Percentiles rank a stretch among this genome's conserved stretches.
phyloP scores from a whole-genome alignment of 2,329 filamentous ascomycete genomes.

The Mycosphaerella arachidis region DNA sequence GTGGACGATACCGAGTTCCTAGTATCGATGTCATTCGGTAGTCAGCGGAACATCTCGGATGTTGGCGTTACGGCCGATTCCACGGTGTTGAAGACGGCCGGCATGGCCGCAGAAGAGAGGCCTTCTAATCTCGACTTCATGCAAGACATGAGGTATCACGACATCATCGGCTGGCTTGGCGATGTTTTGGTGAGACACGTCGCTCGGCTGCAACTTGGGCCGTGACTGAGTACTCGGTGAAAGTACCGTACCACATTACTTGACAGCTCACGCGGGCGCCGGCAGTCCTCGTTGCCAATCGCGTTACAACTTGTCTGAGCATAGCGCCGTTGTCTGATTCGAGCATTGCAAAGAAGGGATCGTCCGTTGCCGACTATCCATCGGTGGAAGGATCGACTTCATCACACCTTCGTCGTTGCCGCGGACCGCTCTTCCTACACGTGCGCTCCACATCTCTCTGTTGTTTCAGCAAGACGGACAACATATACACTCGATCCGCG shows the following conservation, averaged over 20 bases:
- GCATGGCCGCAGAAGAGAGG: neutral
- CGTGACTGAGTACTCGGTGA: neutral
- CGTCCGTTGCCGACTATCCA: neutral
- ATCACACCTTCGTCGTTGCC: neutral
- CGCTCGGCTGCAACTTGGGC: neutral
- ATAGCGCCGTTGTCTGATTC: neutral
- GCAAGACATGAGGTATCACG: neutral
- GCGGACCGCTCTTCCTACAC: neutral
- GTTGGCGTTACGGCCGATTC: neutral
- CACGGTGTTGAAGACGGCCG: neutral
- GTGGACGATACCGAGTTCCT: neutral
- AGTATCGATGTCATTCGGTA: neutral
- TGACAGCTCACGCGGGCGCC: neutral
- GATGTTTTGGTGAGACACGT: neutral
- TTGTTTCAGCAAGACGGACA: neutral
- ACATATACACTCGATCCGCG: neutral
- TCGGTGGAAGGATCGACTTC: neutral
- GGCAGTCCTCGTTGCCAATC: neutral
- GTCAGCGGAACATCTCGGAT: neutral
- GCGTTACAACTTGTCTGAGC: neutral
- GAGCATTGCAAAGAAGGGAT: neutral
- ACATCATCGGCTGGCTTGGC: conserved; percentile 5
- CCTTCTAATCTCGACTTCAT: neutral
- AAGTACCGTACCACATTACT: neutral
- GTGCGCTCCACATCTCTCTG: neutral